Evolutionary conservation across 176 grass and related monocot genomes (phyloP), one percentile per base, ranked within the genome.

Genomic region (Bothriochloa decipiens): DNA sequence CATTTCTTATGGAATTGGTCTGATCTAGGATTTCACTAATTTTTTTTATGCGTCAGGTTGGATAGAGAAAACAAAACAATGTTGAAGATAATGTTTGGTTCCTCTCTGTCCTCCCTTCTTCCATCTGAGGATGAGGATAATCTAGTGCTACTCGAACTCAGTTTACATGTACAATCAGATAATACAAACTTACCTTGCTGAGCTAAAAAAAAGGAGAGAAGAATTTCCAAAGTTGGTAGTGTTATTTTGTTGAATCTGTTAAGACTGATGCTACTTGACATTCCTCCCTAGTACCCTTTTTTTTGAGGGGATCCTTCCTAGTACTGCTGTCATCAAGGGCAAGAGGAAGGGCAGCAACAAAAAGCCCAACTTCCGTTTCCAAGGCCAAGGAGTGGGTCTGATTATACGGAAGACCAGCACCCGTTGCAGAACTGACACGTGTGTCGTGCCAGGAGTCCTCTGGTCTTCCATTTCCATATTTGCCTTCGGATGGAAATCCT

Each of bases 1-100:
- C 92, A 46, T 94, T 97, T 85, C 86, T 97, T 45, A 83, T 83
- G 73, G 95, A 95, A 74, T 74, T 97, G 89, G 80, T 93, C 76
- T 94, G 90, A 94, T 63, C 8, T 50, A 76, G 40, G 62, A 62
- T 14, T 85, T n/a, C n/a, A 37, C 28, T 47, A 35, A 41, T 63
- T 70, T 46, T 46, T 81, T 60, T 63, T 43, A 72, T 55, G 64
- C 3, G 42, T 74, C 11, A 28, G 81, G 20, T 29, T 85, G 49
- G 62, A 14, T 69, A 81, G 39, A 63, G 70, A 58, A 49, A 89
- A 60, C 60, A 85, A 80, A 76, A 68, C 70, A 62, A 69, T 69
- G 29, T 85, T 80, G 7, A 46, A 67, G 61, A 36, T 74, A 58
- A 32, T 58, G n/a, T 84, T 84, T 27, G 72, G 75, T 57, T 84